Base-by-base conservation (phyloP, 2,329 filamentous ascomycete genomes). In the Aspergillus oerlinghausenensis region DNA sequence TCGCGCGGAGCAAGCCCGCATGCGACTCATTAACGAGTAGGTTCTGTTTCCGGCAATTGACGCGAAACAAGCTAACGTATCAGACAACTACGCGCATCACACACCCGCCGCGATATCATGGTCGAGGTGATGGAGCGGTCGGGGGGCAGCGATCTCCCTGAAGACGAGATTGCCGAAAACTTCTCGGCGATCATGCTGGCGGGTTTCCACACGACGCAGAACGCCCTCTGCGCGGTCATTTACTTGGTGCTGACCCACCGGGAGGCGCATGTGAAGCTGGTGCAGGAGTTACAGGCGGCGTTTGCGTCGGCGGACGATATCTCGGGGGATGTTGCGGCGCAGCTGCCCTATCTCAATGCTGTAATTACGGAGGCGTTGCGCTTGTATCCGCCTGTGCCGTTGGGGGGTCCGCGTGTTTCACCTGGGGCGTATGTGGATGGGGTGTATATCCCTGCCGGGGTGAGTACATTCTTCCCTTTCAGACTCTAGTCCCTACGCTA, bases 331-430 rank as follows among this genome's bases (percentile, higher is more conserved):
- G 56, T 60, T 1, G 58, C 60, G 2, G 55, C 58, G 26, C 55
- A 60, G 35, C 61, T 71, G 2, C 63, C 62, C 0, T 72, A 71
- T 52, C 59, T 71, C 8, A 68, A 68, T 26, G 67, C 69, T 5
- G 63, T 67, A 8, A 63, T 72, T 43, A 66, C 67, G 1, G 71
- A 74, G 56, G 57, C 67, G 1, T 55, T 73, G 45, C 62, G 71
- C 3, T 55, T 72, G 32, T 70, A 70, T 50, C 66, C 71, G 5
- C 70, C 71, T 11, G 63, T 67, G 3, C 67, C 67, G 1, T 45
- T 68, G 6, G 69, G 70, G 2, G 59, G 65, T 8, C 66, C 70
- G 1, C 64, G 71, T 11, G 53, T 66, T 17, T 67, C 62, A 19
- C 69, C 69, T 9, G 59, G 61, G 3, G 63, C 62, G 17, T 65